Conservation (phyloP, 2,329 filamentous ascomycete species). For the Colletotrichum higginsianum region DNA sequence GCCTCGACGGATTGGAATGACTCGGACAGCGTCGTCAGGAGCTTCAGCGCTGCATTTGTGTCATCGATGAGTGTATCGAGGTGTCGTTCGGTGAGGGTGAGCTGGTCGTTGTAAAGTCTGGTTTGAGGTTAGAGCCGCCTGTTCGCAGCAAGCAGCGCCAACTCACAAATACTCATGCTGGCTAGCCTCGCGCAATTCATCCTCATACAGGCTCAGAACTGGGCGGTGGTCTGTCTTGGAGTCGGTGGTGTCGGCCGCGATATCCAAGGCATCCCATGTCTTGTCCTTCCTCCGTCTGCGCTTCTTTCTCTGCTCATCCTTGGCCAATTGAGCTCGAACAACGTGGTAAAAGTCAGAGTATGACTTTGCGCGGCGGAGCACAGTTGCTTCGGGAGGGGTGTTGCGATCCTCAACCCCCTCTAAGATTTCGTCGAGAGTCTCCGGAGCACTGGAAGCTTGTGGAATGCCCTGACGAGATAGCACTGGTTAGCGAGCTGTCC, state of each 20-base stretch:
- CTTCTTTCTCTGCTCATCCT: conserved; percentile 61
- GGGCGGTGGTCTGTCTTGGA: conserved; percentile 25
- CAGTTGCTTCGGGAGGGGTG: conserved; percentile 76
- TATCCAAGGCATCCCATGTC: conserved; percentile 66
- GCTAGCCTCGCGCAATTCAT: conserved; percentile 82
- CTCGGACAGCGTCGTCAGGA: conserved; percentile 84
- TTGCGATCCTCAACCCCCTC: conserved; percentile 70
- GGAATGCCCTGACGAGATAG: conserved; percentile 63
- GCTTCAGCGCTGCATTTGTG: conserved; percentile 80
- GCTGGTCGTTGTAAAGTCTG: conserved; percentile 85
- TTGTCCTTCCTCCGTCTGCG: conserved; percentile 57
- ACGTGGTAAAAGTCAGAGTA: conserved; percentile 83
- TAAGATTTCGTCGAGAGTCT: conserved; percentile 70
- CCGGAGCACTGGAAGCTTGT: conserved; percentile 65
- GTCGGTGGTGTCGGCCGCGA: conserved; percentile 49
- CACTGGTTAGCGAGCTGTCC: conserved; percentile 42
- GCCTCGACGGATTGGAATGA: conserved; percentile 90
- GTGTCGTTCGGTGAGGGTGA: conserved; percentile 85
- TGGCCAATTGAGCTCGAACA: conserved; percentile 69
- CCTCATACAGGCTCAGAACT: conserved; percentile 72
- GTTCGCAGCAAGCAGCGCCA: neutral
- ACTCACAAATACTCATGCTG: conserved; percentile 87
- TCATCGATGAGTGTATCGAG: conserved; percentile 84
- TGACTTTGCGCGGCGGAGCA: conserved; percentile 79
- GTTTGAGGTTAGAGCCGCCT: neutral